These are phyloP conservation scores for Picochlorum sp. DNA, from an alignment of 139 green algal genomes.

Conservation along the genomic window DNA sequence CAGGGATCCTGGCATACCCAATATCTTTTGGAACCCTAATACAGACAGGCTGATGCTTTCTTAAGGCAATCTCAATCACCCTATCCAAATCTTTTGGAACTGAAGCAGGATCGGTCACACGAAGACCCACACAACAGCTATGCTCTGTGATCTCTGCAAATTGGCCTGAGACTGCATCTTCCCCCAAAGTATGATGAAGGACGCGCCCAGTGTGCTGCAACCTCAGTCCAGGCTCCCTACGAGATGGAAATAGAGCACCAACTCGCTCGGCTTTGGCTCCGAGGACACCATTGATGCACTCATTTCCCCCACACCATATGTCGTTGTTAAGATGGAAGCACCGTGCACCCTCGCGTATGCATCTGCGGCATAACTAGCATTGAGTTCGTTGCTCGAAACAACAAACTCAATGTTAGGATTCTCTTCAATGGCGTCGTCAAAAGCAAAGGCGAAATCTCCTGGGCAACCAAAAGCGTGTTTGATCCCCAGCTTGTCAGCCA, in stretches of 20 bases:
- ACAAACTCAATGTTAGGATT: not conserved
- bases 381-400: constrained; percentile 61
- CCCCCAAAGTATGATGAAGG: constrained; percentile 66
- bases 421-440: constrained; percentile 13
- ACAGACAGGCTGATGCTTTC: constrained; percentile 2
- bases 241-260: constrained; percentile 51
- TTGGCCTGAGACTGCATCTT: not conserved
- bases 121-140: not conserved
- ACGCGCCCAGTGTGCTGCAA: constrained; percentile 58
- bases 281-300: constrained; percentile 24
- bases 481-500: constrained; percentile 5
- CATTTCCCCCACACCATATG: constrained; percentile 61
- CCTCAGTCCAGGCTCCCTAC: constrained; percentile 46
- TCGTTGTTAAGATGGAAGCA: constrained; percentile 47
- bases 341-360: constrained; percentile 61
- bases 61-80: constrained; percentile 7
- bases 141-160: not conserved
- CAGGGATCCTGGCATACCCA: constrained; percentile 2
- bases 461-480: constrained; percentile 12
- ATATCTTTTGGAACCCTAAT: constrained; percentile 1
- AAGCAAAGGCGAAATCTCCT: constrained; percentile 11
- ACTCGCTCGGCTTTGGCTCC: constrained; percentile 55
- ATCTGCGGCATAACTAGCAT: constrained; percentile 73
- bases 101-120: not conserved
- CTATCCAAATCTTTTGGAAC: constrained; percentile 9